phyloP scores from a whole-genome alignment of 208 protist species.

The Porcisia deanei region DNA sequence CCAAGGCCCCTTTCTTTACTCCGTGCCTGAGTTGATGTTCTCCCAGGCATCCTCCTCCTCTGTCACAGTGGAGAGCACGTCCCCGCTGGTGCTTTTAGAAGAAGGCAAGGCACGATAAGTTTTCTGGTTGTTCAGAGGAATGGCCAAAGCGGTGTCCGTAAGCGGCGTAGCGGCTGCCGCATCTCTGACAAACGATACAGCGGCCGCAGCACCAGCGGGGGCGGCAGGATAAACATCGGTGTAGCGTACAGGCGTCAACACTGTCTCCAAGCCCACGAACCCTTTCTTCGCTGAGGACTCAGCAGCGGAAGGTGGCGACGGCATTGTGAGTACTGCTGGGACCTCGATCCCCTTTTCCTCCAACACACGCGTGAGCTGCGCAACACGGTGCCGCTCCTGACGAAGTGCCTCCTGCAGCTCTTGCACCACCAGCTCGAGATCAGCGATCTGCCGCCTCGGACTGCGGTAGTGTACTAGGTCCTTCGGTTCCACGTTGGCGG shows the following conservation, averaged over 20 bases:
- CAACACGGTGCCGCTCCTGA: constrained; percentile 28
- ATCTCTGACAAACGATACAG: not conserved
- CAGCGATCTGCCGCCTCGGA: constrained; percentile 21
- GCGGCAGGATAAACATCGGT: not conserved
- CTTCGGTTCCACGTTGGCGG: constrained; percentile 24
- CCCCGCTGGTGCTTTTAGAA: constrained; percentile 1
- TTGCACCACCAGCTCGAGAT: constrained; percentile 59
- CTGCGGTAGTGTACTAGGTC: constrained; percentile 14
- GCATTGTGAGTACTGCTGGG: constrained; percentile 16
- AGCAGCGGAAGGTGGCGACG: not conserved
- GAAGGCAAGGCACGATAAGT: not conserved
- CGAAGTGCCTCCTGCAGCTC: constrained; percentile 63
- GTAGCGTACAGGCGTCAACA: not conserved
- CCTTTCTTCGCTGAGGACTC: not conserved
- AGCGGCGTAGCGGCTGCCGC: not conserved
- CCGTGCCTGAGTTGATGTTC: constrained; percentile 8
- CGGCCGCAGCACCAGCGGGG: not conserved
- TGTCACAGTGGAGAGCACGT: constrained; percentile 14
- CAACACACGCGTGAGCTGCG: constrained; percentile 37
- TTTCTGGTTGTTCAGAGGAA: not conserved
- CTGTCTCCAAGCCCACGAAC: not conserved
- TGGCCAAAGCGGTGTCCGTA: not conserved
- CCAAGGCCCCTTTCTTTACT: not conserved
- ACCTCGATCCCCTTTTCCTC: constrained; percentile 28
- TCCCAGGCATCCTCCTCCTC: constrained; percentile 32